These are phyloP conservation scores for Thielaviopsis populi DNA, from an alignment of 2,329 filamentous ascomycete species.

Conservation along the genomic window DNA sequence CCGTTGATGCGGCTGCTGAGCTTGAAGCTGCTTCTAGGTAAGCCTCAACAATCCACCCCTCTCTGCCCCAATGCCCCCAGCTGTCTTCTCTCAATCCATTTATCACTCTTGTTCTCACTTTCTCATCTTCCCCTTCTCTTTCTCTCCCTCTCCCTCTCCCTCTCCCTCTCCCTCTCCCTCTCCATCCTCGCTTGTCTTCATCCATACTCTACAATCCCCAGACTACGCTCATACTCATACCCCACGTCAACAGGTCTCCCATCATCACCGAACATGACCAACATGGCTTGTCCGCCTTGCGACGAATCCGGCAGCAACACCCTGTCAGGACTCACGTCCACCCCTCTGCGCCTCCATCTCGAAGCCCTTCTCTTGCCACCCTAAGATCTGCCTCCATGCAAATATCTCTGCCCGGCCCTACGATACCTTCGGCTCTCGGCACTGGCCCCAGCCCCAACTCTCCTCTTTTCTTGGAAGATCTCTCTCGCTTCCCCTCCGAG, in stretches of 20 bases:
- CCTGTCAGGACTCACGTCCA: constrained; percentile 49
- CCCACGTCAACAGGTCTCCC: constrained; percentile 45
- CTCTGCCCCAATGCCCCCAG: too few species aligned
- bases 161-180: background rate
- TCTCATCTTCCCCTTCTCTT: background rate
- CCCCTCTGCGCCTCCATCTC: constrained; percentile 49
- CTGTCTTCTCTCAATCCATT: too few species aligned
- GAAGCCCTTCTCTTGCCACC: constrained; percentile 41
- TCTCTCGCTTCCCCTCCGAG: constrained; percentile 84
- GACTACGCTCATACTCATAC: background rate
- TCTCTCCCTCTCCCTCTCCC: background rate
- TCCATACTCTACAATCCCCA: background rate
- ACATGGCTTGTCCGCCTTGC: constrained; percentile 70
- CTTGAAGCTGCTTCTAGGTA: constrained; percentile 13
- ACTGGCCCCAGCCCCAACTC: constrained; percentile 47
- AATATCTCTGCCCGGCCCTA: constrained; percentile 44
- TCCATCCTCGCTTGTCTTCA: background rate
- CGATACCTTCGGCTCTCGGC: constrained; percentile 32
- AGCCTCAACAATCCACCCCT: background rate
- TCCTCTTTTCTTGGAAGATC: constrained; percentile 70
- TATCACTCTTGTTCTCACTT: too few species aligned
- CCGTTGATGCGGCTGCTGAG: constrained; percentile 12
- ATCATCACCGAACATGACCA: constrained; percentile 77
- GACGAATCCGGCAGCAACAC: constrained; percentile 82
- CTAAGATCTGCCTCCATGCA: constrained; percentile 58